Evolutionary conservation across 2,329 filamentous ascomycete species (phyloP).

Genomic region (Chaetomium sp.): DNA sequence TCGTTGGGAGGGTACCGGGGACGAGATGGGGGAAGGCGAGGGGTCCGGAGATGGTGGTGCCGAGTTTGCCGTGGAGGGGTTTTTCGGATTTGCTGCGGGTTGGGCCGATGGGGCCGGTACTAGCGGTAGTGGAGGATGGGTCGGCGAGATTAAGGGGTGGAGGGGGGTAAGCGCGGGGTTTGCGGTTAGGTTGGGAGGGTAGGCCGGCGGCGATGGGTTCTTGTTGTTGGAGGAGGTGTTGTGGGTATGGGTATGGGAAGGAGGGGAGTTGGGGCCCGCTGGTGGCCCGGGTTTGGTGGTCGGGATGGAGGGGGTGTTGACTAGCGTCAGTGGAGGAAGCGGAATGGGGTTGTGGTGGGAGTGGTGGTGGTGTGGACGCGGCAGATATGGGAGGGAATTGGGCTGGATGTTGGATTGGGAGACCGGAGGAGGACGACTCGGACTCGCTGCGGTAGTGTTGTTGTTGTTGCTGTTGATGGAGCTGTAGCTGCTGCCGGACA

Average conservation of each 20-base stretch:
- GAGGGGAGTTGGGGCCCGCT: too few species aligned
- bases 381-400: background rate
- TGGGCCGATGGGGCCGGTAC: background rate
- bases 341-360: background rate
- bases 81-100: background rate
- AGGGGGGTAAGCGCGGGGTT: conserved; percentile 7
- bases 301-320: background rate
- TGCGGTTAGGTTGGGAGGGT: background rate
- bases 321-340: conserved; percentile 1
- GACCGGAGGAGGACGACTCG: conserved; percentile 1
- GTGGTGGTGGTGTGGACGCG: background rate
- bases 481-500: background rate
- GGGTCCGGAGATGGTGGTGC: conserved; percentile 17
- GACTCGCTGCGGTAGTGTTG: background rate
- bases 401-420: background rate
- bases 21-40: conserved; percentile 18
- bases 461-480: background rate
- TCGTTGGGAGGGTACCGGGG: background rate
- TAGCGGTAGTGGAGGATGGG: too few species aligned
- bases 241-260: too few species aligned
- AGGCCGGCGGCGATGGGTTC: background rate
- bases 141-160: conserved; percentile 8
- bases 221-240: background rate
- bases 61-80: conserved; percentile 14
- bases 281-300: background rate